Evolutionary conservation across 768 basidiomycete genomes (phyloP), one percentile per base, ranked within the genome.

Genomic region (Macrocybe gigantea): DNA sequence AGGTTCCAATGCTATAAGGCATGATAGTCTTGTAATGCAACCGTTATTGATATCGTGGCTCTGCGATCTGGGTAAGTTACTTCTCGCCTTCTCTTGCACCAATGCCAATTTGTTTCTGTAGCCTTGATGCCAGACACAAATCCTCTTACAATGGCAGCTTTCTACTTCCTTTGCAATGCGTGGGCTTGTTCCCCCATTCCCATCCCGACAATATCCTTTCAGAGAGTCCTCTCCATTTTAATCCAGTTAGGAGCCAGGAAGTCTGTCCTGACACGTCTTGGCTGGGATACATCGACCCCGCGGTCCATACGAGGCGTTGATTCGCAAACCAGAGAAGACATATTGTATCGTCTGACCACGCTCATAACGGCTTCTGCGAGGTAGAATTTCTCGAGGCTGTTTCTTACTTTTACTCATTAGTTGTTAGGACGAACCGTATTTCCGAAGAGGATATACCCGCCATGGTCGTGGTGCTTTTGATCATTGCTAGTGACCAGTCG

Each of bases 401-500:
- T 40, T 15, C 31, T 13, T 44, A 45, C 14, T 60, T 30, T 33
- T 47, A 6, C 14, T 35, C 43, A 33, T 35, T 54, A 11, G 6
- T 31, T 11, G 6, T 11, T 32, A 74, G 70, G 44, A 67, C 68
- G 41, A 56, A 64, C 41, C 62, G 59, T 44, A 57, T 77, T 11
- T 51, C 56, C 12, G 38, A 47, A 6, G 57, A 65, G 5, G 79
- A 83, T 14, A 55, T 75, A 1, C 69, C 76, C 9, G 71, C 79
- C 48, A 57, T 82, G 14, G 53, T 83, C 6, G 53, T 79, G 42
- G 62, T 69, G 2, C 53, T 89, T 37, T 50, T 82, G 4, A 63
- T 83, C 2, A 59, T 88, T 29, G 81, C 70, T 2, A 71, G 85
- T 51, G 86, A 88, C 54, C 60, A 69, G 1, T 62, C 69, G 9